Evolutionary conservation across 169 alveolate genomes (phyloP).

Genomic region (Plasmodium berghei): DNA sequence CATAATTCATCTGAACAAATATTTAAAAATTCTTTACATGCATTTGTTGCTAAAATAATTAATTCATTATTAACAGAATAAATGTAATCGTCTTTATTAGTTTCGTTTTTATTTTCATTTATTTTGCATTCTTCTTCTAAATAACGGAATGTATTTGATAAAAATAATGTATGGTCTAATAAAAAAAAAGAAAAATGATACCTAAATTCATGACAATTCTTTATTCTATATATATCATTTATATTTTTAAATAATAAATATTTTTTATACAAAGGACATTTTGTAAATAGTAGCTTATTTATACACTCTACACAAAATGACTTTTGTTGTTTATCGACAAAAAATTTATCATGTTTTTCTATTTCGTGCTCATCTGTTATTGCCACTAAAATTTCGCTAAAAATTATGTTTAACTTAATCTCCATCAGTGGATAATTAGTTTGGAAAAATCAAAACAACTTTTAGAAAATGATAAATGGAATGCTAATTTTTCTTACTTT

Average conservation of each 20-base stretch:
- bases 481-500: too few relatives aligned
- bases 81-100: constrained; percentile 21
- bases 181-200: constrained; percentile 66
- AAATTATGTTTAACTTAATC: constrained; percentile 52
- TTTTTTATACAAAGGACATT: constrained; percentile 70
- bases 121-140: constrained; percentile 39
- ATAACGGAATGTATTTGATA: constrained; percentile 58
- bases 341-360: constrained; percentile 68
- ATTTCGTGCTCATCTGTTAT: constrained; percentile 49
- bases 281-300: constrained; percentile 44
- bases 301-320: constrained; percentile 63
- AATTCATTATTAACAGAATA: constrained; percentile 53
- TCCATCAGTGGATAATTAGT: constrained; percentile 20
- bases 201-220: constrained; percentile 54
- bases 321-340: constrained; percentile 47
- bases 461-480: too few relatives aligned
- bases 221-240: constrained; percentile 52
- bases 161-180: constrained; percentile 62
- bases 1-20: constrained; percentile 45
- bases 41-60: constrained; percentile 63
- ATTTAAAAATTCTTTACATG: constrained; percentile 76
- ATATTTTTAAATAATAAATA: constrained; percentile 61
- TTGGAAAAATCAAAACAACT: too few relatives aligned
- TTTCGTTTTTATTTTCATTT: constrained; percentile 6
- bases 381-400: constrained; percentile 32